These are phyloP conservation scores for Boletus bicolor DNA, from an alignment of 768 basidiomycete genomes.

Conservation along the genomic window DNA sequence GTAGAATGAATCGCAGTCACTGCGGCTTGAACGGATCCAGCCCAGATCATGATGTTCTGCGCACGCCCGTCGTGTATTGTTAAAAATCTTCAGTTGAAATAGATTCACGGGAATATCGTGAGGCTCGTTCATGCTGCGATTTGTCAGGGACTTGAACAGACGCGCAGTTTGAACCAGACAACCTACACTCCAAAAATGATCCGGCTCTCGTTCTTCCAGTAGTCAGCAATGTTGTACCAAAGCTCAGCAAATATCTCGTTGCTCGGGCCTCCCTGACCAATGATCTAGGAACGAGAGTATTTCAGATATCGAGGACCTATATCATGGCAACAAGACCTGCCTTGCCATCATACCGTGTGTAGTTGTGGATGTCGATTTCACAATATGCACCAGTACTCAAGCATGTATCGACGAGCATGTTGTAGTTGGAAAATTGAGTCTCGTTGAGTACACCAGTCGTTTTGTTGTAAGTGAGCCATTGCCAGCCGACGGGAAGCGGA, in stretches of 20 bases:
- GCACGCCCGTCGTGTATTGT: background rate
- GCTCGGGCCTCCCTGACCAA: slow-evolving; percentile 61
- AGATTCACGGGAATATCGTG: slow-evolving; percentile 47
- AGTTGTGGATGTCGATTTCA: slow-evolving; percentile 60
- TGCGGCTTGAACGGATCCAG: slow-evolving; percentile 49
- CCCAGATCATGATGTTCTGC: slow-evolving; percentile 45
- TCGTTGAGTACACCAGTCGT: slow-evolving; percentile 40
- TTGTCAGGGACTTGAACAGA: background rate
- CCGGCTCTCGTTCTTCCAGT: slow-evolving; percentile 41
- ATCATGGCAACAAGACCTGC: slow-evolving; percentile 19
- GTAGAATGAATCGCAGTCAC: slow-evolving; percentile 55
- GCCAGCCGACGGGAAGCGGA: slow-evolving; percentile 65
- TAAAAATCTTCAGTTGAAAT: background rate
- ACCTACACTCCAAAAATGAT: slow-evolving; percentile 51
- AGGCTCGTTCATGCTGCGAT: slow-evolving; percentile 57
- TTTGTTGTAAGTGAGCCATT: slow-evolving; percentile 42
- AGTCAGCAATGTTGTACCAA: slow-evolving; percentile 51
- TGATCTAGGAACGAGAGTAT: slow-evolving; percentile 34
- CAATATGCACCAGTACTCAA: slow-evolving; percentile 49
- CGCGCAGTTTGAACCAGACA: too few relatives aligned
- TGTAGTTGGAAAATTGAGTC: slow-evolving; percentile 46
- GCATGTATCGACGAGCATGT: slow-evolving; percentile 41
- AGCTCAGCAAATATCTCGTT: slow-evolving; percentile 51
- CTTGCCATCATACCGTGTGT: slow-evolving; percentile 51
- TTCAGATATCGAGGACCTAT: background rate